Evolutionary conservation across 1,284 basidiomycete species (phyloP).

Genomic region (Vanrija sp.): DNA sequence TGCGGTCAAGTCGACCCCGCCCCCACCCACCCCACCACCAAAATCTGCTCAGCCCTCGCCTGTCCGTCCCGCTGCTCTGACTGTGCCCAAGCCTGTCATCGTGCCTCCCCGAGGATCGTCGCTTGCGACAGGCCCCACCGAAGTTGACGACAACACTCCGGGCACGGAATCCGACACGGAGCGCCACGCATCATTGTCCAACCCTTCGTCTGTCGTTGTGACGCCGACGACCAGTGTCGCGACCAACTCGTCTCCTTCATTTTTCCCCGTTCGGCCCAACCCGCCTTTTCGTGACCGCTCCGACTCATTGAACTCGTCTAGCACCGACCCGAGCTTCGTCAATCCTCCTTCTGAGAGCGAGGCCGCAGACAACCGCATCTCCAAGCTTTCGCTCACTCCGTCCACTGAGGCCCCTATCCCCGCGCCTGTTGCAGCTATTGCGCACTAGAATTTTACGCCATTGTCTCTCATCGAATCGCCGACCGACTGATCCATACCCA

Average conservation of each 20-base stretch:
- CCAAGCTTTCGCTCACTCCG: not conserved
- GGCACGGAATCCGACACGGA: no score
- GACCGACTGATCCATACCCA: not conserved
- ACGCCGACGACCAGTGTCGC: slow-evolving; percentile 17
- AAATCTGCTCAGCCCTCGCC: no score
- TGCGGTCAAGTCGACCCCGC: not conserved
- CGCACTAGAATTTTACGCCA: no score
- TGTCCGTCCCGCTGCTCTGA: no score
- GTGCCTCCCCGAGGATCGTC: not conserved
- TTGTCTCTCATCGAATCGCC: not conserved
- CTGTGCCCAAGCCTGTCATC: not conserved
- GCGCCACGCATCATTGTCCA: slow-evolving; percentile 10
- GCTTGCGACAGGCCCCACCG: not conserved
- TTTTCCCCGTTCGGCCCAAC: slow-evolving; percentile 10
- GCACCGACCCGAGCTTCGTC: no score
- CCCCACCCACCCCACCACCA: not conserved
- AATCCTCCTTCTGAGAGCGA: no score
- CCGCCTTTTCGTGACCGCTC: slow-evolving; percentile 11
- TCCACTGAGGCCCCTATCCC: no score
- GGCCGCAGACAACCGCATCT: not conserved
- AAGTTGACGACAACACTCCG: not conserved
- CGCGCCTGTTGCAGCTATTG: no score
- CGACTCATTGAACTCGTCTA: slow-evolving; percentile 6
- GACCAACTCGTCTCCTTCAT: slow-evolving; percentile 9
- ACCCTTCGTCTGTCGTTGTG: slow-evolving; percentile 15